Percentiles rank a stretch among this genome's conserved stretches.
Evolutionary conservation across 1,284 basidiomycete species (phyloP).

Genomic region (Apiotrichum domesticum): DNA sequence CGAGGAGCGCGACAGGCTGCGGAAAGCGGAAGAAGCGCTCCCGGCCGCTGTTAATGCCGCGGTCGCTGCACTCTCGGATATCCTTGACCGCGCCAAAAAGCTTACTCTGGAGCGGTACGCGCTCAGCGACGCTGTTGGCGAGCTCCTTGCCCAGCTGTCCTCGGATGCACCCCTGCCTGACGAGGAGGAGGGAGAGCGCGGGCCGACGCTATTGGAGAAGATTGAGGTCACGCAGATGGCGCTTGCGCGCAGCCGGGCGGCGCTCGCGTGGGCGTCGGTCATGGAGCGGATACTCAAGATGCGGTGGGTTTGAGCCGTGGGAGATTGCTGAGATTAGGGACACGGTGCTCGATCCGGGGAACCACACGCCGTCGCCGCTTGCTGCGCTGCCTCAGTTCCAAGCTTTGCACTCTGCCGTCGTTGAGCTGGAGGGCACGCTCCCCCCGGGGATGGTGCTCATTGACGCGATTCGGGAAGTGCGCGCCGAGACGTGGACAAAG

Average conservation of each 20-base stretch:
- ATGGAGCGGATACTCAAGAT: conserved; percentile 64
- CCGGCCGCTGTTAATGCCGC: conserved; percentile 29
- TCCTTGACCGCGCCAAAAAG: conserved; percentile 60
- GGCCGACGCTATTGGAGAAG: conserved; percentile 45
- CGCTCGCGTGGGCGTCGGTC: conserved; percentile 67
- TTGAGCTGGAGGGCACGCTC: conserved; percentile 37
- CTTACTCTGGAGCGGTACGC: conserved; percentile 68
- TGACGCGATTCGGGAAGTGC: conserved; percentile 51
- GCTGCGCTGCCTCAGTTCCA: conserved; percentile 56
- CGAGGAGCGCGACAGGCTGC: conserved; percentile 21
- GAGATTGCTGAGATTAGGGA: conserved; percentile 29
- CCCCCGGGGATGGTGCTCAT: conserved; percentile 52
- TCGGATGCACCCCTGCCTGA: conserved; percentile 1
- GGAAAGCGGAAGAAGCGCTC: conserved; percentile 23
- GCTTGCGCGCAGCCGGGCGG: conserved; percentile 65
- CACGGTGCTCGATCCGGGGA: conserved; percentile 34
- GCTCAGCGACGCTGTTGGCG: conserved; percentile 36
- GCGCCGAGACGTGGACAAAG: conserved; percentile 64
- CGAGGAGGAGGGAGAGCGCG: conserved; percentile 4
- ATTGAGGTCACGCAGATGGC: conserved; percentile 71
- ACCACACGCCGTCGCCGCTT: conserved; percentile 47
- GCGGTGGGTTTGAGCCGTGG: conserved; percentile 55
- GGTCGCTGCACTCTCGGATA: conserved; percentile 22
- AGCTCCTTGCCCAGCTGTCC: conserved; percentile 31
- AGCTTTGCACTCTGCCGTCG: conserved; percentile 58